These are phyloP conservation scores for Dendryphion nanum DNA, from an alignment of 2,329 filamentous ascomycete species.

Conservation along the genomic window DNA sequence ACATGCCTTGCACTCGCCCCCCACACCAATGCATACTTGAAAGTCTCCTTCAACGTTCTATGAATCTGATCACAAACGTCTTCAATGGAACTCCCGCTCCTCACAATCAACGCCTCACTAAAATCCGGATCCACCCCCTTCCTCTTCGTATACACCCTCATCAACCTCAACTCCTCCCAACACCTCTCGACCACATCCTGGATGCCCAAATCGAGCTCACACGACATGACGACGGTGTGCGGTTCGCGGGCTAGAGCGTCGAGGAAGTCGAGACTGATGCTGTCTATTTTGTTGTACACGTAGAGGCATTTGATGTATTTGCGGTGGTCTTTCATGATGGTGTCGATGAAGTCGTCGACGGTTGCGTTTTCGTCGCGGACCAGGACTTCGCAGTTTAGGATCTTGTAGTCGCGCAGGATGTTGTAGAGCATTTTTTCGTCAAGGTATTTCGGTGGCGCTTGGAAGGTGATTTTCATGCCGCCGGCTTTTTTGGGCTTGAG, in stretches of 20 bases:
- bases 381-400: conserved; percentile 94
- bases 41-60: conserved; percentile 91
- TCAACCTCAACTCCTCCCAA: conserved; percentile 88
- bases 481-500: conserved; percentile 94
- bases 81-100: conserved; percentile 84
- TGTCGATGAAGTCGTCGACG: conserved; percentile 97
- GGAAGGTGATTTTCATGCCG: conserved; percentile 98
- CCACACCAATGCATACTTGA: conserved; percentile 99
- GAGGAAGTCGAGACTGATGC: conserved; percentile 87
- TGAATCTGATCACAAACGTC: conserved; percentile 97
- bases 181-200: conserved; percentile 91
- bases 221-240: conserved; percentile 94
- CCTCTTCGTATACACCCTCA: conserved; percentile 93
- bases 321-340: conserved; percentile 98
- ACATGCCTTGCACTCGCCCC: conserved; percentile 93
- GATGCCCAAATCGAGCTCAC: conserved; percentile 91
- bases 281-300: conserved; percentile 99
- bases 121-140: conserved; percentile 92
- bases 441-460: conserved; percentile 79
- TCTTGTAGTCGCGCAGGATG: conserved; percentile 97
- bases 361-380: conserved; percentile 90
- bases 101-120: conserved; percentile 85
- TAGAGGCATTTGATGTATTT: conserved; percentile 95
- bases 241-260: conserved; percentile 90
- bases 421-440: conserved; percentile 99